These are phyloP conservation scores for Rhamnella rubrinervis DNA, from an alignment of 331 rosid species.

Conservation along the genomic window DNA sequence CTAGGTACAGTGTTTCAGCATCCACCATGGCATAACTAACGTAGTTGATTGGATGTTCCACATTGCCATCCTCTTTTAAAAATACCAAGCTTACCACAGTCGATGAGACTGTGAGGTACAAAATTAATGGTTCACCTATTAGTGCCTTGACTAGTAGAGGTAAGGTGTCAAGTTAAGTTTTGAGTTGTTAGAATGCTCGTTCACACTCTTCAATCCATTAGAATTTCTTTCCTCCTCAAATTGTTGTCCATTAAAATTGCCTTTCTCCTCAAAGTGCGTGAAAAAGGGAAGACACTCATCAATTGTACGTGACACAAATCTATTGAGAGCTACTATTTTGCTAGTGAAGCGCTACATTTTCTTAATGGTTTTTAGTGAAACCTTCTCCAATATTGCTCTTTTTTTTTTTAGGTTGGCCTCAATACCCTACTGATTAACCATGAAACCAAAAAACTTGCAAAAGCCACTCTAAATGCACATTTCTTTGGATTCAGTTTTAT, in stretches of 20 bases:
- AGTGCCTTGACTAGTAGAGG: neutral
- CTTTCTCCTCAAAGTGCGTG: neutral
- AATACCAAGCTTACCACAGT: neutral
- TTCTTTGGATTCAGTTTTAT: neutral
- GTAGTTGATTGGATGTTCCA: neutral
- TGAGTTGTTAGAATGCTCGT: neutral
- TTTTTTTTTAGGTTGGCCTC: neutral
- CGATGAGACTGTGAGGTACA: neutral
- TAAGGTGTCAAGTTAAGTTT: neutral
- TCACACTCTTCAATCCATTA: neutral
- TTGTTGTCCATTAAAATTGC: neutral
- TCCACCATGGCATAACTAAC: neutral
- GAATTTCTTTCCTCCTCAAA: neutral
- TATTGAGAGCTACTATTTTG: neutral
- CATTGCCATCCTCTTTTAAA: rapidly evolving
- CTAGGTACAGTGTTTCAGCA: neutral
- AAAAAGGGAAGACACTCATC: neutral
- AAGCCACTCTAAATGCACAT: neutral
- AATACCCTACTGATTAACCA: neutral
- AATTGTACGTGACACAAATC: neutral
- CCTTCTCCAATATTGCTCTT: neutral
- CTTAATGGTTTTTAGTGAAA: neutral
- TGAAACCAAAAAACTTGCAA: neutral
- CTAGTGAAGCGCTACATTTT: neutral
- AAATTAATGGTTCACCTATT: neutral